Evolutionary conservation across 768 basidiomycete genomes (phyloP).

Genomic region (Mycena belliarum): DNA sequence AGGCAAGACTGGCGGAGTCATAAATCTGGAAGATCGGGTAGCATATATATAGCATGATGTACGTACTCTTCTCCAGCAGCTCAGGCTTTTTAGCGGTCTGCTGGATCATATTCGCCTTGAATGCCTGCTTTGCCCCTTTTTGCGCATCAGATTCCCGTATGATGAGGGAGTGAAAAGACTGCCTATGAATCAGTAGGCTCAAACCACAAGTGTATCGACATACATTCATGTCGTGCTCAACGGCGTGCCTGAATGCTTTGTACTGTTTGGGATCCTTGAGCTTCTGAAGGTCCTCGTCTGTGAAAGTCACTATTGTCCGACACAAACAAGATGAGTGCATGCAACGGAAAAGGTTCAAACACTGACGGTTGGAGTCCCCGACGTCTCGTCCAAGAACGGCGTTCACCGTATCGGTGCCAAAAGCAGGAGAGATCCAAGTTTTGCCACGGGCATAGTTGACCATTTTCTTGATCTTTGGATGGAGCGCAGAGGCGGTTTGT

Average conservation of each 20-base stretch:
- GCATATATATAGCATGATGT: background rate
- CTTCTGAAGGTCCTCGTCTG: constrained; percentile 4
- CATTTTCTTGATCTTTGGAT: constrained; percentile 50
- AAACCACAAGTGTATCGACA: background rate
- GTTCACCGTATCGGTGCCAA: constrained; percentile 15
- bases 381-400: background rate
- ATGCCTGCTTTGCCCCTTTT: background rate
- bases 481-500: constrained; percentile 59
- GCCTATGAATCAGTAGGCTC: too few relatives aligned
- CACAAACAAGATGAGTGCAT: background rate
- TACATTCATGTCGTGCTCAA: constrained; percentile 11
- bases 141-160: constrained; percentile 6
- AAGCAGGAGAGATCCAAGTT: constrained; percentile 55
- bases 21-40: background rate
- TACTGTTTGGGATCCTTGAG: background rate
- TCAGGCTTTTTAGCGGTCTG: constrained; percentile 5
- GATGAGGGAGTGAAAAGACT: constrained; percentile 4
- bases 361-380: background rate
- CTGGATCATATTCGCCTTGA: background rate
- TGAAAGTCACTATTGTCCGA: background rate
- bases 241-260: constrained; percentile 4
- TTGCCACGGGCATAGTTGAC: constrained; percentile 58
- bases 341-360: background rate
- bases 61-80: constrained; percentile 8
- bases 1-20: background rate